Base-by-base conservation (phyloP, 495 filamentous ascomycete genomes). In the Penicillium waksmanii region DNA sequence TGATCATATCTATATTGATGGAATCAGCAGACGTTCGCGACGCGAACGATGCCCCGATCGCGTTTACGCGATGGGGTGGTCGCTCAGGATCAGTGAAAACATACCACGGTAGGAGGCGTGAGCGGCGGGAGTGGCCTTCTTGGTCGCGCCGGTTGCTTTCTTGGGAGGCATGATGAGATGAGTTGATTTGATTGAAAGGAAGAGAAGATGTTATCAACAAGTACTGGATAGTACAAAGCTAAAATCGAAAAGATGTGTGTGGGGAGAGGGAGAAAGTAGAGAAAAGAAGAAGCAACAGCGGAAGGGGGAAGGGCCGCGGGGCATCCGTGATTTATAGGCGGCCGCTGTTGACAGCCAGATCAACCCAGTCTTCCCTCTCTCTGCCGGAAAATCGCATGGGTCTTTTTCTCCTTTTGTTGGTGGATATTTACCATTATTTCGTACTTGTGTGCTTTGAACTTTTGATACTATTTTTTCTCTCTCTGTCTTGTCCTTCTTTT, bases 31-130 rank as follows among this genome's bases (percentile, higher is more conserved):
- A 66, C 31, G 62, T 69, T 73, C 71, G 81, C 80, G 81, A 82
- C 73, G 56, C 64, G 48, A 66, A 57, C 43, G 40, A 69, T 71
- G 60, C 25, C 34, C 60, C 23, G 31, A 58, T 66, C 62, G 67
- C 57, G 53, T 61, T 62, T 55, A 72, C 77, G 79, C 78, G 80
- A 83, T 77, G 71, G 51, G 60, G 63, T 75, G 71, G 69, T 65
- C 74, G 58, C 18, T 43, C 49, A 77, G 62, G 73, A 77, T 76
- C 73, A 77, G 75, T 54, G 54, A 66, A 74, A 69, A 82, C 81
- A 70, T 80, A 84, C 85, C 84, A 72, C 82, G 84, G 74, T 86
- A 87, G 58, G 83, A 84, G 62, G 81, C 76, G 73, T 87, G 83
- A 48, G 72, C 64, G 58, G 80, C 60, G 61, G 27, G 27, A 31